These are phyloP conservation scores for Neodidymelliopsis sp. DNA, from an alignment of 2,329 filamentous ascomycete species.

Conservation along the genomic window DNA sequence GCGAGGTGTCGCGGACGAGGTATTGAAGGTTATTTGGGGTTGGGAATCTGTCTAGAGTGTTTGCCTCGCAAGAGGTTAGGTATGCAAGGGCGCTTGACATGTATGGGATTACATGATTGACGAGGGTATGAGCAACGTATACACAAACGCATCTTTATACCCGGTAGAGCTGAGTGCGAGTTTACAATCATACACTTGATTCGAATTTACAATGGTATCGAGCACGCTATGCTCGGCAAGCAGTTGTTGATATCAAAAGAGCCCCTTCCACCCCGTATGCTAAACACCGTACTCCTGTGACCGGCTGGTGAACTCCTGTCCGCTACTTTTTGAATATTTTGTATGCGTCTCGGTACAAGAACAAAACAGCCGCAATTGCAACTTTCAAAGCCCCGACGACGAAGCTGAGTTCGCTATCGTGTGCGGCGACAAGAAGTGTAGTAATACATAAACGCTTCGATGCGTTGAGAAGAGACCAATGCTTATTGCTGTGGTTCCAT, in stretches of 20 bases:
- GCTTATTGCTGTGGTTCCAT: slow-evolving; percentile 11
- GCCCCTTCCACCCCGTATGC: slow-evolving; percentile 10
- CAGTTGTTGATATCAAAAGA: slow-evolving; percentile 4
- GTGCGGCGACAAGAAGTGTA: slow-evolving; percentile 12
- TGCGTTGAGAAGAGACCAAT: not conserved
- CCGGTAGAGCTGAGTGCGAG: no score
- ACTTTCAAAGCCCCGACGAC: not conserved
- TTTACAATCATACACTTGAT: slow-evolving; percentile 3
- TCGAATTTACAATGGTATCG: slow-evolving; percentile 16
- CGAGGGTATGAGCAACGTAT: not conserved
- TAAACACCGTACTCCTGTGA: slow-evolving; percentile 18
- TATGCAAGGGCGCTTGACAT: no score
- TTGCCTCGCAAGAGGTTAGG: no score
- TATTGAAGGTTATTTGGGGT: slow-evolving; percentile 14
- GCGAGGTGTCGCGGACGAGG: slow-evolving; percentile 42
- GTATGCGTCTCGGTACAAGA: slow-evolving; percentile 3
- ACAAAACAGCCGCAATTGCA: not conserved
- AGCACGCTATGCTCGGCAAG: slow-evolving; percentile 15
- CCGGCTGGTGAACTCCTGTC: slow-evolving; percentile 5
- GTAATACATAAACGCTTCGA: slow-evolving; percentile 14
- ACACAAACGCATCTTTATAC: no score
- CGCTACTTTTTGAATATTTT: slow-evolving; percentile 11
- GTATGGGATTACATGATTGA: not conserved
- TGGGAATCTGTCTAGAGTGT: no score
- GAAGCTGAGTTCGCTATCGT: not conserved